Evolutionary conservation across 208 protist species (phyloP), one percentile per base, ranked within the genome.

Genomic region (Crithidia sp.): DNA sequence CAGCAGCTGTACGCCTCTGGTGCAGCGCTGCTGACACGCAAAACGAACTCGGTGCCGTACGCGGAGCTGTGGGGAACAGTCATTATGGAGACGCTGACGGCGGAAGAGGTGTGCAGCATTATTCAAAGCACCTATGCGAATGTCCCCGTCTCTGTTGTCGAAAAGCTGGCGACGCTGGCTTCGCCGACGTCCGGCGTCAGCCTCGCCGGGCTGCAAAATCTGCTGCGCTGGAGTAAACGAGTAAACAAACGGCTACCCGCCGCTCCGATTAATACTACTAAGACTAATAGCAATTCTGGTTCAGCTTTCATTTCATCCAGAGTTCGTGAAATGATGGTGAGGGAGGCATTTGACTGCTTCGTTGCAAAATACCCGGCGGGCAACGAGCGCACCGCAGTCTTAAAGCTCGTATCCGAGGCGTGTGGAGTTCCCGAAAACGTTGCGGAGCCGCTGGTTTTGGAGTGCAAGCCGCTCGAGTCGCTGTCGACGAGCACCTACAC

Each of bases 271-370:
- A 67, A 68, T 28, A 28, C 28, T 65, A 59, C 37, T 71, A 78
- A 73, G 36, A 8, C 41, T 71, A 58, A 69, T 56, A 39, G 67
- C 49, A 66, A 69, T 58, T 13, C 16, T 39, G 67, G 45, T 17
- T 9, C 60, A 17, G 45, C 16, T 5, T 90, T 97, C 77, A 73
- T 95, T 54, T 96, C 92, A 1, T 94, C 92, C 45, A 84, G 83
- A 12, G 68, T 91, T 60, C 93, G 97, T 39, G 89, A 97, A 58
- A 80, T 94, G 9, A 97, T 98, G 84, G 81, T 97, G 66, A 69
- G 80, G n/a, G 98, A 99, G 79, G 97, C 96, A 7, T 84, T 97
- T 37, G 98, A 99, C 74, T 98, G 94, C 81, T 83, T 97, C 67
- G 82, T 92, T 10, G 88, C 90, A 17, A 82, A 82, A 55, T 94